A percentile compares a stretch with the other conserved stretches of the same genome.
Conservation (phyloP, 768 basidiomycete genomes). For the Lactifluus subvellereus region DNA sequence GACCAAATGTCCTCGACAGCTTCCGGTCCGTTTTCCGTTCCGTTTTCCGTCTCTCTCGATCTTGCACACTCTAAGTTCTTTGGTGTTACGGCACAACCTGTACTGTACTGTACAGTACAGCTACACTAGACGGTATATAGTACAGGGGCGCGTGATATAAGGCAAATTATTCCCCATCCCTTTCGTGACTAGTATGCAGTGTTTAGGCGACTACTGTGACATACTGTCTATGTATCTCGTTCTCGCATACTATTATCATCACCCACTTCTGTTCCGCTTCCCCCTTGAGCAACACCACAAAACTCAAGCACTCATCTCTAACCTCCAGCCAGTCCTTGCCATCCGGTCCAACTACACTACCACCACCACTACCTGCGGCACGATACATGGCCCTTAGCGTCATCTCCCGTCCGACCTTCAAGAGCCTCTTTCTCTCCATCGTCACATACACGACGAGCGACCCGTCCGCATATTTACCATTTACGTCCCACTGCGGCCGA, state of each 20-base stretch:
- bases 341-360: constrained; percentile 25
- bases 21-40: constrained; percentile 6
- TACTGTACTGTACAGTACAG: too few species aligned
- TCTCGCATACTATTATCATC: constrained; percentile 58
- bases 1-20: constrained; percentile 1
- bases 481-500: constrained; percentile 68
- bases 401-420: constrained; percentile 92
- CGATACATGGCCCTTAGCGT: constrained; percentile 70
- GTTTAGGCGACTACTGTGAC: too few species aligned
- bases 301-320: constrained; percentile 74
- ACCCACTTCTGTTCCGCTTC: constrained; percentile 79
- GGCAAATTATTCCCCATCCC: too few species aligned
- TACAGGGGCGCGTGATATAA: too few species aligned
- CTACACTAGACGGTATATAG: too few species aligned
- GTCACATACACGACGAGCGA: constrained; percentile 78
- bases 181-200: not conserved
- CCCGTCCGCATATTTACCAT: constrained; percentile 55
- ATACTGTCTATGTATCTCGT: not conserved
- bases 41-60: not conserved
- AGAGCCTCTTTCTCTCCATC: constrained; percentile 64
- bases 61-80: too few species aligned
- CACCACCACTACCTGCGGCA: constrained; percentile 46
- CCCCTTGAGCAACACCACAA: constrained; percentile 74
- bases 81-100: too few species aligned
- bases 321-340: constrained; percentile 82